A percentile compares a stretch with the other conserved stretches of the same genome.
Evolutionary conservation across 768 basidiomycete genomes (phyloP).

Genomic region (Obba rivulosa): DNA sequence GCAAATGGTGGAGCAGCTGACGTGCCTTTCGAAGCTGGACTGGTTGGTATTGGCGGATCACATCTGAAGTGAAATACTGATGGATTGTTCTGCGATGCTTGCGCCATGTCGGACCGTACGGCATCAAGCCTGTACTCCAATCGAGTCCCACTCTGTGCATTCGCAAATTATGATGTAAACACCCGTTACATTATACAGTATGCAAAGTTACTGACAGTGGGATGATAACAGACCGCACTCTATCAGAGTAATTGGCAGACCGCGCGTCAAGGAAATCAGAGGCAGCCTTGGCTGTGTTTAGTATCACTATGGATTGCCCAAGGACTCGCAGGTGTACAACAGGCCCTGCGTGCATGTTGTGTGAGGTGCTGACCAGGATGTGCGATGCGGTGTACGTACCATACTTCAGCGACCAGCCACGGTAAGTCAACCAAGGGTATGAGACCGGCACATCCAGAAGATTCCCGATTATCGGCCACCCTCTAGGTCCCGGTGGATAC

Average conservation of each 20-base stretch:
- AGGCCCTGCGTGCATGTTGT: conserved; percentile 14
- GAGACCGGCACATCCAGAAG: conserved; percentile 19
- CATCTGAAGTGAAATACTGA: conserved; percentile 27
- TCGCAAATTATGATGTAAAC: conserved; percentile 17
- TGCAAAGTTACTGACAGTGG: too few relatives aligned
- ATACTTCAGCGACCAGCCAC: conserved; percentile 17
- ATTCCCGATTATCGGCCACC: conserved; percentile 21
- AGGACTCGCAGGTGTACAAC: conserved; percentile 19
- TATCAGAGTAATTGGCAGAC: conserved; percentile 19
- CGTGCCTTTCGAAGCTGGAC: conserved; percentile 37
- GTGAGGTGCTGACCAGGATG: neutral
- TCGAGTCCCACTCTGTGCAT: conserved; percentile 19
- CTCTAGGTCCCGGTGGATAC: conserved; percentile 24
- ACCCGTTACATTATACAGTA: neutral
- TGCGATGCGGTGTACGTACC: conserved; percentile 8
- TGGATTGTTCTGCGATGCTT: conserved; percentile 39
- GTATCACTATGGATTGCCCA: conserved; percentile 22
- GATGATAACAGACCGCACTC: neutral
- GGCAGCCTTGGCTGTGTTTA: conserved; percentile 20
- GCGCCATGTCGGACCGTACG: conserved; percentile 36
- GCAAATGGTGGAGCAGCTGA: conserved; percentile 33
- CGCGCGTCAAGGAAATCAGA: conserved; percentile 22
- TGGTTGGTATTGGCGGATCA: conserved; percentile 28
- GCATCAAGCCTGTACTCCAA: conserved; percentile 31
- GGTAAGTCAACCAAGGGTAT: conserved; percentile 17